phyloP scores from a whole-genome alignment of 1,139 yeast species.

The Saccharomyces hybrid region DNA sequence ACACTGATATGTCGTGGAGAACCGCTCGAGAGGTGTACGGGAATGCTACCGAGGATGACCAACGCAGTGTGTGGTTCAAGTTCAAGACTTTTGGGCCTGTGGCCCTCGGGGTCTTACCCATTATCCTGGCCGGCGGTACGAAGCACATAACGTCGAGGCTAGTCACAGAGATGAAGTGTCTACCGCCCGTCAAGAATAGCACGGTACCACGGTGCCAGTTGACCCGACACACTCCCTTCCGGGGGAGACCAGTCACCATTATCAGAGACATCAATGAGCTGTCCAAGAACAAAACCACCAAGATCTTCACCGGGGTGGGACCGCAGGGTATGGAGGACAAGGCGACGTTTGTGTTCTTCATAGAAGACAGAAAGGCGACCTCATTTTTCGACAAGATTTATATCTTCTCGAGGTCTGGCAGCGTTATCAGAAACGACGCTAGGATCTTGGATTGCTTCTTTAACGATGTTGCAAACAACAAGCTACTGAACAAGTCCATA shows the following conservation, averaged over 20 bases:
- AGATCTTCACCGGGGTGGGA: constrained; percentile 28
- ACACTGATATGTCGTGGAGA: constrained; percentile 24
- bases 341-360: constrained; percentile 23
- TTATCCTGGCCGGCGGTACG: constrained; percentile 22
- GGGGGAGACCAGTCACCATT: constrained; percentile 13
- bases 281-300: constrained; percentile 15
- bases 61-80: constrained; percentile 11
- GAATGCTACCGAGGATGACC: constrained; percentile 13
- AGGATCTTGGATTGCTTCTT: constrained; percentile 27
- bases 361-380: constrained; percentile 15
- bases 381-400: constrained; percentile 18
- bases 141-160: constrained; percentile 23
- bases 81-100: constrained; percentile 21
- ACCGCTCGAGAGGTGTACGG: constrained; percentile 17
- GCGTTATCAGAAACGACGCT: constrained; percentile 25
- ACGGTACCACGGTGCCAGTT: constrained; percentile 18
- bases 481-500: not conserved
- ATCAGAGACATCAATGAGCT: constrained; percentile 15
- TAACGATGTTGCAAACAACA: constrained; percentile 16
- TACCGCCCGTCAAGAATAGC: constrained; percentile 13
- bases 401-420: constrained; percentile 27
- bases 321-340: constrained; percentile 28
- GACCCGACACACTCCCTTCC: constrained; percentile 18
- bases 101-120: constrained; percentile 22
- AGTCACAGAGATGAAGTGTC: constrained; percentile 22